These are phyloP conservation scores for Fusarium fujikuroi DNA, from an alignment of 2,329 filamentous ascomycete species.

Conservation along the genomic window DNA sequence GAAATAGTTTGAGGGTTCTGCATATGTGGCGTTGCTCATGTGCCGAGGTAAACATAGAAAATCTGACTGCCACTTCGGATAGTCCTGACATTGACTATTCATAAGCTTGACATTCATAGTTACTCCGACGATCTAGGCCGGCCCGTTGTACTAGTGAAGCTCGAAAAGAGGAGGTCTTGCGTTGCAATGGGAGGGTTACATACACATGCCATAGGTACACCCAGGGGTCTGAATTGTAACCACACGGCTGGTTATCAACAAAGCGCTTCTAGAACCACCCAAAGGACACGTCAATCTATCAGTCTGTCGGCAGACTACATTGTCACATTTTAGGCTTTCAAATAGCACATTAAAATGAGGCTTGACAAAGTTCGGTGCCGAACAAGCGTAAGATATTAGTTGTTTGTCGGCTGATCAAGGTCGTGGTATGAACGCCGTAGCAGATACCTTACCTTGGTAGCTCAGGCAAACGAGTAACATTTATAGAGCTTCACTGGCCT, in stretches of 20 bases:
- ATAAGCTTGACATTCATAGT: neutral
- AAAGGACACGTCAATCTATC: fast-evolving
- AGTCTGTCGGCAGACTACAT: neutral
- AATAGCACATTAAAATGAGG: fast-evolving
- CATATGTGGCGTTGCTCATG: neutral
- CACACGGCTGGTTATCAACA: fast-evolving
- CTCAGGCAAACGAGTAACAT: too few species aligned
- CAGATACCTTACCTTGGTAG: fast-evolving
- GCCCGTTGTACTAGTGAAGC: fast-evolving
- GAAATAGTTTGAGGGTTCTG: fast-evolving
- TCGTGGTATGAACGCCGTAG: fast-evolving
- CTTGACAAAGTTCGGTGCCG: fast-evolving
- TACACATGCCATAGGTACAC: neutral
- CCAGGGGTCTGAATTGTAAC: neutral
- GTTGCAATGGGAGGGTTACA: too few species aligned
- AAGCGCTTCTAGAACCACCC: too few species aligned
- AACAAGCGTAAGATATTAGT: fast-evolving
- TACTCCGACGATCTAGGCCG: neutral
- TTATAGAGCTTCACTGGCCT: fast-evolving
- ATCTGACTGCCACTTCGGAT: neutral
- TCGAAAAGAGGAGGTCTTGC: neutral
- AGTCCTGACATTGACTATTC: neutral
- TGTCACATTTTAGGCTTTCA: fast-evolving
- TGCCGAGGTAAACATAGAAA: neutral
- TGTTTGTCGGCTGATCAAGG: too few species aligned